A percentile compares a stretch with the other conserved stretches of the same genome.
Evolutionary conservation across 306 rosid species (phyloP).

Genomic region (apple (Malus domestica)): DNA sequence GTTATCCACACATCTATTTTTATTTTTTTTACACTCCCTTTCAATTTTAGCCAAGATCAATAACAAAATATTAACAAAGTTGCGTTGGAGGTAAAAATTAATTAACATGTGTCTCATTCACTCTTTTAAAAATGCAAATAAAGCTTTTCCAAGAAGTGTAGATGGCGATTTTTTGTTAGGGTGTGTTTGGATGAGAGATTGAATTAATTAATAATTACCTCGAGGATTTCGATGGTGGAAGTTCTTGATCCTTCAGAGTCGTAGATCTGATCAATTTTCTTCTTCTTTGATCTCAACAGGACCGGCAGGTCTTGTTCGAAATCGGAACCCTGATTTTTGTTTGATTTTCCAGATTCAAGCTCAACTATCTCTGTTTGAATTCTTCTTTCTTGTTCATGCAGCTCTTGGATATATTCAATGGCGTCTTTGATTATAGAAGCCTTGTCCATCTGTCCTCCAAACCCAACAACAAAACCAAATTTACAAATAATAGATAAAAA

Average conservation of each 20-base stretch:
- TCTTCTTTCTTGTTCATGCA: slow-evolving; percentile 70
- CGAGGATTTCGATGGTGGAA: slow-evolving; percentile 64
- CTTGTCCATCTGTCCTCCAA: slow-evolving; percentile 75
- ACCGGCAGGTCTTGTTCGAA: slow-evolving; percentile 49
- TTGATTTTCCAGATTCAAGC: slow-evolving; percentile 59
- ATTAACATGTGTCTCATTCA: background rate
- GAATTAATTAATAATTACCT: slow-evolving; percentile 29
- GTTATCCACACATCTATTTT: rapidly evolving
- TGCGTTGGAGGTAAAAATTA: too few relatives aligned
- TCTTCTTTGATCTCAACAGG: slow-evolving; percentile 68
- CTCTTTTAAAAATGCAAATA: background rate
- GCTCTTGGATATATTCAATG: slow-evolving; percentile 63
- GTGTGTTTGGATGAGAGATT: background rate
- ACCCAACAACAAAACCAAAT: background rate
- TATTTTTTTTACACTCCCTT: too few relatives aligned
- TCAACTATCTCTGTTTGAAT: slow-evolving; percentile 67
- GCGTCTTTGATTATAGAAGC: slow-evolving; percentile 96
- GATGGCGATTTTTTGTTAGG: background rate
- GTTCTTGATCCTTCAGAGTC: slow-evolving; percentile 40
- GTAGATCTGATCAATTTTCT: slow-evolving; percentile 40
- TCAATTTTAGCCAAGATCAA: too few relatives aligned
- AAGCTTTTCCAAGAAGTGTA: background rate
- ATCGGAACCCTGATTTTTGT: slow-evolving; percentile 21
- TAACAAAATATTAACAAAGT: too few relatives aligned
- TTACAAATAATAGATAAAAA: background rate